Evolutionary conservation across 75 land plant genomes (phyloP).

Genomic region (Picea sitchensis): DNA sequence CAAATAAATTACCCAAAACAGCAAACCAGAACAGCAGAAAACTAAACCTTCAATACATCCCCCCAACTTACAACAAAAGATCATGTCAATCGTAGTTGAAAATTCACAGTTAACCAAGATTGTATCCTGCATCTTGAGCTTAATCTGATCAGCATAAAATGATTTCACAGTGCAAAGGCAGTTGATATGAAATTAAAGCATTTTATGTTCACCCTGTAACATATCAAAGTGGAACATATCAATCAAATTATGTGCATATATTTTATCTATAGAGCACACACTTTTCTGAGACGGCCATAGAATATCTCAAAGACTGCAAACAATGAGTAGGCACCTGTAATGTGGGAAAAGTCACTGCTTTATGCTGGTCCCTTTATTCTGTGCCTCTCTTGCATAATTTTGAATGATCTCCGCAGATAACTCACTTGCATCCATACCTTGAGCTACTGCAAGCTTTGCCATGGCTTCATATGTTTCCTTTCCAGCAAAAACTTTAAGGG

Average conservation of each 20-base stretch:
- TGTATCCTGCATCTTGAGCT: not conserved
- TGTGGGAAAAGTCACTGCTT: slow-evolving; percentile 6
- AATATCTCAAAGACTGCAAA: not conserved
- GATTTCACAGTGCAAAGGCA: not conserved
- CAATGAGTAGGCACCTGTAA: not conserved
- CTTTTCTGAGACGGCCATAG: not conserved
- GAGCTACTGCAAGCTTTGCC: slow-evolving; percentile 44
- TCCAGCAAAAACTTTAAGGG: slow-evolving; percentile 44
- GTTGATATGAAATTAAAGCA: not conserved
- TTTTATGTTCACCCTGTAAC: not conserved
- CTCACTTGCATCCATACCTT: slow-evolving; percentile 53
- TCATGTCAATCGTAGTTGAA: not conserved
- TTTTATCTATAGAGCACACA: not conserved
- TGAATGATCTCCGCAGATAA: slow-evolving; percentile 62
- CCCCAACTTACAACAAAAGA: not conserved
- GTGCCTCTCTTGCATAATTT: slow-evolving; percentile 32
- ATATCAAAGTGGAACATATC: not conserved
- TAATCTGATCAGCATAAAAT: not conserved
- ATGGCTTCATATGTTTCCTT: slow-evolving; percentile 50
- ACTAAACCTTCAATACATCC: not conserved
- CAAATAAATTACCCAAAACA: not conserved
- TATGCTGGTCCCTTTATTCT: not conserved
- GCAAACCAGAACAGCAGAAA: not conserved
- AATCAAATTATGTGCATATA: not conserved
- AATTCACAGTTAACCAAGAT: not conserved